Base-by-base conservation (phyloP, 257 asterid species). In the Ballota nigra region DNA sequence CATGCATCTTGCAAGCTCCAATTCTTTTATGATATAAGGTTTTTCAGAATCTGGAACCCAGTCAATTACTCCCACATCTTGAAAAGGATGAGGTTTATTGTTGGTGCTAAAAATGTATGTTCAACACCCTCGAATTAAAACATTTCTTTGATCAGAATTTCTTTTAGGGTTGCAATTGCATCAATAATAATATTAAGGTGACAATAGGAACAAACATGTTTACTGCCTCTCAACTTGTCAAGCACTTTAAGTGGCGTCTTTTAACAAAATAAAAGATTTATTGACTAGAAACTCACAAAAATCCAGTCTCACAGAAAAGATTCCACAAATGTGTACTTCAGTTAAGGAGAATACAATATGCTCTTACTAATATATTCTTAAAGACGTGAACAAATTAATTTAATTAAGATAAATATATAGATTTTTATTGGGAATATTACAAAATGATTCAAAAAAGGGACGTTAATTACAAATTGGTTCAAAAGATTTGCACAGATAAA, bases 331-430 rank as follows among this genome's bases (percentile, higher is more conserved):
- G 18, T 28, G 66, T 49, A 36, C 40, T 34, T 49, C 68, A 47
- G 12, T 40, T 34, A 59, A 67, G 73, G 8, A 53, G 53, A 31
- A 69, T 53, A 68, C 13, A 26, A n/a, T 67, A 34, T 9, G 45
- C 62, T 66, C 45, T 45, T 26, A 68, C 34, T 8, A 18, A 28
- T 28, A 38, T 38, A 12, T 41, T 65, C 63, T 28, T 28, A 24
- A 66, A 34, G 58, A 3, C n/a, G 18, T 47, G 55, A 47, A 62
- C 8, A 72, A 13, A 29, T 31, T 2, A 47, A 23, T 53, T 12
- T 49, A 12, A 33, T 31, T 40, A 31, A 58, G 20, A 12, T 10
- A 3, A 61, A 11, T 31, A 47, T n/a, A 12, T 67, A 49, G 18
- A 29, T 19, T 29, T 31, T 47, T 51, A 72, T 49, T n/a, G n/a